Base-by-base conservation (phyloP, 768 basidiomycete species). In the Suillus alpinus region DNA sequence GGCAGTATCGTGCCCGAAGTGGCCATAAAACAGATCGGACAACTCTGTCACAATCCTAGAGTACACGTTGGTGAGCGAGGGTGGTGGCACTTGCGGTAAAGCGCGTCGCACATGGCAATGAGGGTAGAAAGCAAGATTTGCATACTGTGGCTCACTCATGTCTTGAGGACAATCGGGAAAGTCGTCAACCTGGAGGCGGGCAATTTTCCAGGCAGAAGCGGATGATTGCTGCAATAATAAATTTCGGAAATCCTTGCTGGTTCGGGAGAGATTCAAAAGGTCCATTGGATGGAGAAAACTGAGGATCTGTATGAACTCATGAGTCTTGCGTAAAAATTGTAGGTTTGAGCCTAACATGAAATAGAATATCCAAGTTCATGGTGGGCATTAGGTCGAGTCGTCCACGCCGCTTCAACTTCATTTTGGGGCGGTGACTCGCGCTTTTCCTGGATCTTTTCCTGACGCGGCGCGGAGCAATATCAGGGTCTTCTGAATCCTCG, bases 81-180 rank as follows among this genome's bases (percentile, higher is more conserved):
- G 14, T 39, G 10, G 36, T 3, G 6, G 0, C 13, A 39, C 18
- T 29, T 55, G 39, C 9, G 37, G 6, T 37, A 29, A 55, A 26
- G 23, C 16, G 39, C 26, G 36, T 34, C 53, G 23, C 14, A 55
- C 53, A 18, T 55, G 53, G 16, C 53, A 55, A 55, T 55, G 53
- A 39, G 36, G 53, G 16, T 55, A 39, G 18, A 83, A 83, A 10
- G 72, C 74, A n/a, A 84, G 75, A 60, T 73, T 75, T 9, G 78
- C 75, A 60, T 79, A 83, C 58, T 79, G 74, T 0, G 73, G 74
- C 61, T 84, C 82, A 18, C 66, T 73, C 57, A 83, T 65, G 65
- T 83, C 82, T 3, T 58, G 49, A 0, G 81, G 83, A 58, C 79
- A 80, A 7, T 69, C 58, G 1, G 83, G 83, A 6, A 82, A 67